Conservation (phyloP, 2,329 filamentous ascomycete species). For the Fusarium falciforme region DNA sequence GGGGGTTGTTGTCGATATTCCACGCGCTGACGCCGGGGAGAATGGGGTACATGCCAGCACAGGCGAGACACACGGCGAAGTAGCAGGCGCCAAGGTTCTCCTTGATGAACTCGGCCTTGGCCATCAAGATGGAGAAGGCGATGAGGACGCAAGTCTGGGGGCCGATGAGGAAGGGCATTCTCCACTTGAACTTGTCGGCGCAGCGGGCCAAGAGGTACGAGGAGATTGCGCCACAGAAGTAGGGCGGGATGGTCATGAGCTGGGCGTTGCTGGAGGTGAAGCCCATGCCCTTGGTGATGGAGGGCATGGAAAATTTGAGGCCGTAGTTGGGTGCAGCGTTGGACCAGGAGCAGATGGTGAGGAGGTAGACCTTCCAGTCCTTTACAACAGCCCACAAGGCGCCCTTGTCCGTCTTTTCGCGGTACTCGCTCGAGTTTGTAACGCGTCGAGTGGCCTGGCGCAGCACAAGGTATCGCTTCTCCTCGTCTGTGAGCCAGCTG, state of each 20-base stretch:
- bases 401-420: constrained; percentile 23
- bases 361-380: constrained; percentile 50
- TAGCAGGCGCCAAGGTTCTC: constrained; percentile 34
- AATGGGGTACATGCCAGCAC: constrained; percentile 52
- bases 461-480: constrained; percentile 30
- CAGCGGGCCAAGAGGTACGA: constrained; percentile 40
- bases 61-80: constrained; percentile 35
- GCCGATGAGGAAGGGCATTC: constrained; percentile 50
- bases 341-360: constrained; percentile 55
- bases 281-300: constrained; percentile 55
- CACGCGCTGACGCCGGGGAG: constrained; percentile 50
- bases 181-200: constrained; percentile 47
- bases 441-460: constrained; percentile 26
- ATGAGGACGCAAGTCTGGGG: constrained; percentile 46
- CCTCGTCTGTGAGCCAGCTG: constrained; percentile 33
- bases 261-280: constrained; percentile 48
- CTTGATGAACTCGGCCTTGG: constrained; percentile 31
- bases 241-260: constrained; percentile 51
- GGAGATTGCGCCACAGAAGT: constrained; percentile 39
- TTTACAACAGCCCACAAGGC: constrained; percentile 23
- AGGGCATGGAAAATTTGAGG: constrained; percentile 48
- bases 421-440: constrained; percentile 24
- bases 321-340: constrained; percentile 50
- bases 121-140: constrained; percentile 40
- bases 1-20: constrained; percentile 51